phyloP scores from a whole-genome alignment of 495 filamentous ascomycete genomes.

The Darksidea phi region DNA sequence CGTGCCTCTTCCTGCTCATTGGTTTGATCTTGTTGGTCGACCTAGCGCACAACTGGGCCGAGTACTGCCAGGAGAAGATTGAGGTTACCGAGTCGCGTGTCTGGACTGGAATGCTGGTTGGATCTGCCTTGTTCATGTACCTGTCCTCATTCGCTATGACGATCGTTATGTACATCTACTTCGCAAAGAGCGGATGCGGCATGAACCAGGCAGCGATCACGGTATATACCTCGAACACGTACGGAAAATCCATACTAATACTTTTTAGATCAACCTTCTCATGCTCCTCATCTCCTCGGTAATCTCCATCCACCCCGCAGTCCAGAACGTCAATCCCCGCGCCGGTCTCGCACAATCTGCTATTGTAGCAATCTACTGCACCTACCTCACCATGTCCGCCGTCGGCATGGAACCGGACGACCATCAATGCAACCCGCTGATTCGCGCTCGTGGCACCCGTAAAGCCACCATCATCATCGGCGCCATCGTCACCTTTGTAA shows the following conservation, averaged over 20 bases:
- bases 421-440: conserved; percentile 85
- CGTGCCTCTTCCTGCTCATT: conserved; percentile 90
- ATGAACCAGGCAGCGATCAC: conserved; percentile 89
- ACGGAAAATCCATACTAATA: conserved; percentile 26
- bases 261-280: conserved; percentile 70
- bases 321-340: conserved; percentile 90
- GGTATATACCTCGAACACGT: conserved; percentile 42
- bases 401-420: conserved; percentile 99
- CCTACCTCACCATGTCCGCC: conserved; percentile 96
- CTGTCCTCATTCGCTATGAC: conserved; percentile 86
- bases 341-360: conserved; percentile 94
- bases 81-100: conserved; percentile 79
- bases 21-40: conserved; percentile 92
- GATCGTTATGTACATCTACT: conserved; percentile 96
- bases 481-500: conserved; percentile 93
- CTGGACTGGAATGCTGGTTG: conserved; percentile 85
- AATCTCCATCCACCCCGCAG: conserved; percentile 82
- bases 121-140: conserved; percentile 94
- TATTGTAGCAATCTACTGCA: conserved; percentile 97
- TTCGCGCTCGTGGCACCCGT: conserved; percentile 85
- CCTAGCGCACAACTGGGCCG: conserved; percentile 95
- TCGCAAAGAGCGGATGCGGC: conserved; percentile 74
- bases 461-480: conserved; percentile 86
- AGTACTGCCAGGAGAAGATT: conserved; percentile 91
- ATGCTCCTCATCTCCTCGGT: conserved; percentile 77